Base-by-base conservation (phyloP, 192 early-diverging fungal species). In the Coemansia sp. region DNA sequence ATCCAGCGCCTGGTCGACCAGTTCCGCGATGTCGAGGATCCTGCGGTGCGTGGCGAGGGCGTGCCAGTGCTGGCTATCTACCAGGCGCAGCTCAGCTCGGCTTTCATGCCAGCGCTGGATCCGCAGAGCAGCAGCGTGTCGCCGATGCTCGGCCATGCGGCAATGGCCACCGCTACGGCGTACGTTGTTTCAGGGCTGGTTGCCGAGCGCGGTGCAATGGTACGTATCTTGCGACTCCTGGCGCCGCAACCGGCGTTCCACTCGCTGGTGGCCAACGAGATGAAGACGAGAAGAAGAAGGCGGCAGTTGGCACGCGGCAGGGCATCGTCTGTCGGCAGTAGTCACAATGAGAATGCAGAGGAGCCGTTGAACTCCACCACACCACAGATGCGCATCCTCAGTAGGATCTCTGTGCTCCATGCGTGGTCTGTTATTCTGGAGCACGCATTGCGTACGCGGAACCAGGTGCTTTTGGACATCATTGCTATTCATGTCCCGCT, bases 41-140 rank as follows among this genome's bases (percentile, higher is more conserved):
- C 98, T 4, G 95, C 95, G 50, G 88, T 91, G 61, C 90, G 89
- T 15, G 95, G 89, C 45, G 70, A 72, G 6, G 56, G 63, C 0
- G 88, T 91, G 53, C 84, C 90, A 0, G 72, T 98, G 0, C 83
- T 99, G 57, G 92, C 91, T 63, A 94, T 98, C 62, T 98, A 97
- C 76, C 92, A 95, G 74, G 95, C 96, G 0, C 96, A 98, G 72
- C 92, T 99, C 53, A 90, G 86, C 37, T 90, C 97, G 3, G 94
- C 96, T 4, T 85, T 99, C 47, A 92, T 93, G 15, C 93, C 98
- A 3, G 91, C 90, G 1, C 52, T 86, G 19, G 44, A 61, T 13
- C 15, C 59, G 16, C 60, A 49, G 11, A 18, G 1, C 9, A 13
- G 9, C 0, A 32, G 41, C 9, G 41, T 21, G 26, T 16, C 15